phyloP scores from a whole-genome alignment of 1,284 basidiomycete genomes.

The Fomitiporia mediterranea region DNA sequence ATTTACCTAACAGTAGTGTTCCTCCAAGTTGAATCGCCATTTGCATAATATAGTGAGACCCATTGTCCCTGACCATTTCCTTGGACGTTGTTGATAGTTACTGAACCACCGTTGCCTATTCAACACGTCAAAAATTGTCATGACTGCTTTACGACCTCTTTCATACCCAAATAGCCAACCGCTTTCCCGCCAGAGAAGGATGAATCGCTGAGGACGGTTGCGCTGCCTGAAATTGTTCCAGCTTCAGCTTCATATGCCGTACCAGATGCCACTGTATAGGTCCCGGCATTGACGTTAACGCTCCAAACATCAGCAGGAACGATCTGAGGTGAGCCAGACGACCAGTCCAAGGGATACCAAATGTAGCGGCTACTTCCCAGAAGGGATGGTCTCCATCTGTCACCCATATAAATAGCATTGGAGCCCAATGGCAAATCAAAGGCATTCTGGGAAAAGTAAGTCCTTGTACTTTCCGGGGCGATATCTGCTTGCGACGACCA shows the following conservation, averaged over 20 bases:
- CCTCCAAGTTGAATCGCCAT: conserved; percentile 53
- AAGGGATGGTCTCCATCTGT: conserved; percentile 53
- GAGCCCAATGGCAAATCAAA: conserved; percentile 48
- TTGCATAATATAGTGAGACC: conserved; percentile 56
- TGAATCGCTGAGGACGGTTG: conserved; percentile 38
- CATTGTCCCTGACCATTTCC: conserved; percentile 52
- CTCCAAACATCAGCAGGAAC: conserved; percentile 57
- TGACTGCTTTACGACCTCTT: neutral
- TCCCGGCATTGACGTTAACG: conserved; percentile 46
- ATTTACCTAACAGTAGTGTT: conserved; percentile 53
- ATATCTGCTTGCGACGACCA: conserved; percentile 58
- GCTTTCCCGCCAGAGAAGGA: conserved; percentile 50
- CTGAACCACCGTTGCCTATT: conserved; percentile 50
- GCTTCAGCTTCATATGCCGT: conserved; percentile 54
- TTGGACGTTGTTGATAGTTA: conserved; percentile 54
- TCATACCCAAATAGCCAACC: conserved; percentile 51
- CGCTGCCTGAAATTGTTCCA: conserved; percentile 46
- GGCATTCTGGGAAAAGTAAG: conserved; percentile 60
- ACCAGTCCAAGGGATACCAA: conserved; percentile 57
- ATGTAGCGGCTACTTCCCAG: conserved; percentile 57
- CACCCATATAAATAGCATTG: conserved; percentile 59
- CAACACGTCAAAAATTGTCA: neutral
- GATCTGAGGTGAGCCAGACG: conserved; percentile 47
- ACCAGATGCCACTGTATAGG: conserved; percentile 46
- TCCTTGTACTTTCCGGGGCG: conserved; percentile 44